Base-by-base conservation (phyloP, 495 filamentous ascomycete species). In the Daldinia caldariorum region DNA sequence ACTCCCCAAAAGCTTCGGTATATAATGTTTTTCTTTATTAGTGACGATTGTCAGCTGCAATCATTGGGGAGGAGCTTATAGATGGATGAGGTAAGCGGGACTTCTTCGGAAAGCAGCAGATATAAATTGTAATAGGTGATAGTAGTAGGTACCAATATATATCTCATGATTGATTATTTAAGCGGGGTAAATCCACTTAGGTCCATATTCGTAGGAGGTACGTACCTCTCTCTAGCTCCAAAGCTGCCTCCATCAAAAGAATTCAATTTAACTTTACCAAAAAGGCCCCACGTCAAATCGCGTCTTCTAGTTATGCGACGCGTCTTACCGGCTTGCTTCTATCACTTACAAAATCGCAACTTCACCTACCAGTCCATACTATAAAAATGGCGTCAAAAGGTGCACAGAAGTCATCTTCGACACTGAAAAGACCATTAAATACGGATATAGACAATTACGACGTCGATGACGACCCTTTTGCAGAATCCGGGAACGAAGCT, bases 401-500 rank as follows among this genome's bases (percentile, higher is more conserved):
- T 61, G 68, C 43, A 26, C 63, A 61, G 9, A 58, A 56, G 31
- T 14, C 49, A 0, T 32, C 67, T 43, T 49, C 63, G 20, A 37
- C 58, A n/a, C n/a, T 69, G 14, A 35, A 61, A 22, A 66, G 55
- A 32, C 63, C 66, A 1, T 18, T 26, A 13, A 70, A 65, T 78
- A 84, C 91, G 66, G 88, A 89, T 69, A 82, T 94, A 14, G 90
- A 93, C 72, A 86, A 91, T 73, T 93, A 94, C 74, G 89, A 91
- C 74, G 82, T 86, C 22, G 85, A 86, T 59, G 75, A 88, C 34
- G 76, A 75, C 34, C 69, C 71, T 12, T 76, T 75, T 31, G 71
- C 71, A 39, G 64, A 67, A 31, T 69, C 70, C 32, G 74, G 64
- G 31, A 50, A 77, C 58, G 79, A 78, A 74, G 76, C 78, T 76